Base-by-base conservation (phyloP, 352 stramenopile genomes). In the Globisporangium paroecandrum region DNA sequence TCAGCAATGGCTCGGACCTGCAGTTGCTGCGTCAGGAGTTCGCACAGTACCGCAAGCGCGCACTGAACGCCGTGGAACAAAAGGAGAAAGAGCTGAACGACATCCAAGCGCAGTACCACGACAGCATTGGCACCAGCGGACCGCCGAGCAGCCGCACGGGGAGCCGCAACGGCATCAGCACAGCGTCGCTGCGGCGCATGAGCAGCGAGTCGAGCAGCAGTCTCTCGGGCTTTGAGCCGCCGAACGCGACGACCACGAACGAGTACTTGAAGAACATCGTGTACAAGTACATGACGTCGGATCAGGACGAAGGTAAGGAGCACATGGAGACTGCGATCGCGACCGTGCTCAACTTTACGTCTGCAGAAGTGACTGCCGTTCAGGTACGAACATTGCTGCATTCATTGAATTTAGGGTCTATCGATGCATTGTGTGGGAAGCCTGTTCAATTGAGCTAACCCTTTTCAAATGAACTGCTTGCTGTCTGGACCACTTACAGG, bases 181-280 rank as follows among this genome's bases (percentile, higher is more conserved):
- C 64, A 12, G 55, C 72, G 34, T 62, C 71, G 6, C 54, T 87
- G 65, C 81, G 87, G 56, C 83, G 87, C 56, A 89, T 91, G 83
- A 95, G 87, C 68, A 89, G 78, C 54, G 81, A 85, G 64, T 91
- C 83, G n/a, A 89, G 82, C 71, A 92, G 78, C 74, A 93, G 83
- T 43, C 64, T 95, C 25, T 89, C 81, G 13, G 87, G 85, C 8
- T 89, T 95, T 60, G 87, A 95, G 47, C 85, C 85, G n/a, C 87
- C 86, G 9, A 82, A 91, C 43, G 76, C 86, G 34, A 92, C 79
- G 64, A 91, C 86, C 32, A 94, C 83, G 58, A 94, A 93, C 74
- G 88, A 96, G 75, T 96, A 96, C 74, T 69, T 96, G 69, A 94
- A 94, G 75, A 96, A 96, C 70, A 96, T 96, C 66, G 85, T 96